Conservation (phyloP, 1,284 basidiomycete genomes). For the Pterula multifida region DNA sequence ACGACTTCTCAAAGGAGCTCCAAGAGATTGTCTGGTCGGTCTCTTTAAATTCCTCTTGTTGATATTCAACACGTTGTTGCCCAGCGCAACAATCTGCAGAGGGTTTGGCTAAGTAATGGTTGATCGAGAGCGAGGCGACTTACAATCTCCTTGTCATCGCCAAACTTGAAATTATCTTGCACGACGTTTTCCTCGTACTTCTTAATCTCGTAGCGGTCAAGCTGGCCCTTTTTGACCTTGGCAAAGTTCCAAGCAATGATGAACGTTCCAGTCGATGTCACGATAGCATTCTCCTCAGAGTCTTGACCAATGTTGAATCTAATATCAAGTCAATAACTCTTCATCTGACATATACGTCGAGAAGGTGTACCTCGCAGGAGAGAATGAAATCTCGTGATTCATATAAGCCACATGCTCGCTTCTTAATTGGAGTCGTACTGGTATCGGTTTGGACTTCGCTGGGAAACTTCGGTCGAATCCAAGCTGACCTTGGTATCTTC, state of each 20-base stretch:
- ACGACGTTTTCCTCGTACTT: conserved; percentile 92
- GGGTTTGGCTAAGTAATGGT: background rate
- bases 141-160: conserved; percentile 90
- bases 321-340: conserved; percentile 6
- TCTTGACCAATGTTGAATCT: conserved; percentile 90
- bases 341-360: background rate
- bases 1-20: conserved; percentile 36
- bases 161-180: conserved; percentile 93
- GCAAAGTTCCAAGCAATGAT: conserved; percentile 95
- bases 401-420: conserved; percentile 94
- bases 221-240: conserved; percentile 84
- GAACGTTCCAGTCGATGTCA: conserved; percentile 93
- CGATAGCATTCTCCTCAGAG: conserved; percentile 87
- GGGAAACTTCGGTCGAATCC: conserved; percentile 97
- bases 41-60: conserved; percentile 88
- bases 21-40: conserved; percentile 75
- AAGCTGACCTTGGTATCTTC: conserved; percentile 74
- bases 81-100: conserved; percentile 74
- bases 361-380: conserved; percentile 68
- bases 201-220: conserved; percentile 94
- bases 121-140: conserved; percentile 15
- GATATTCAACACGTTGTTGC: conserved; percentile 88
- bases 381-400: conserved; percentile 82
- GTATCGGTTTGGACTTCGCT: conserved; percentile 85
- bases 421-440: conserved; percentile 79